Evolutionary conservation across 371 early-diverging fungal genomes (phyloP).

Genomic region (Zychaea mexicana): DNA sequence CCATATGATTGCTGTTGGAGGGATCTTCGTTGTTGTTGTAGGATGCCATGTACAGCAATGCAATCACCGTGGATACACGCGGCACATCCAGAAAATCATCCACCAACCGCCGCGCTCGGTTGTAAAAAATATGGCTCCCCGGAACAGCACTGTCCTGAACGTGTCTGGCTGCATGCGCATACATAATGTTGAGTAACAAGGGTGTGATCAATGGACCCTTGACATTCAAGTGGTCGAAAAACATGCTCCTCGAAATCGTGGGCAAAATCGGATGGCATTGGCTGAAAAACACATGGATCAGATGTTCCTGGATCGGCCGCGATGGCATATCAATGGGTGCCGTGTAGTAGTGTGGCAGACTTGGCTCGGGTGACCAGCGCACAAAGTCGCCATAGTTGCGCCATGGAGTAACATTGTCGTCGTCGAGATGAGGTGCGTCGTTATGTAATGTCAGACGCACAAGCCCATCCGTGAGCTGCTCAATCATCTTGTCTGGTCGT

Average conservation of each 20-base stretch:
- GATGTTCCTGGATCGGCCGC: conserved; percentile 34
- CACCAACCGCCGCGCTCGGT: conserved; percentile 40
- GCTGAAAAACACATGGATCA: conserved; percentile 38
- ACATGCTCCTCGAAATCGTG: conserved; percentile 38
- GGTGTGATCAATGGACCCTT: conserved; percentile 48
- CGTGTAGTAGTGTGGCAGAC: conserved; percentile 20
- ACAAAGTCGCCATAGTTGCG: conserved; percentile 25
- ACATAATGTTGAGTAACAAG: conserved; percentile 43
- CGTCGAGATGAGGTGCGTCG: conserved; percentile 18
- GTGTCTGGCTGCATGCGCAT: conserved; percentile 46
- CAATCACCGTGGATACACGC: conserved; percentile 48
- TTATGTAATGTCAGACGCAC: conserved; percentile 37
- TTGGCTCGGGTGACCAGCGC: conserved; percentile 29
- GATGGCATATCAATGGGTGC: conserved; percentile 36
- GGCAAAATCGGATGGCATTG: conserved; percentile 35
- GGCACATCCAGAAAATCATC: conserved; percentile 53
- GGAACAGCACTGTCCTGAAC: conserved; percentile 17
- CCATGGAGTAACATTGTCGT: conserved; percentile 16
- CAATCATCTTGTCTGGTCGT: conserved; percentile 44
- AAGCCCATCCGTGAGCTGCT: conserved; percentile 41
- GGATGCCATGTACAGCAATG: conserved; percentile 42
- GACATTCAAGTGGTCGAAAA: conserved; percentile 45
- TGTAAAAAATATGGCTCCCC: conserved; percentile 22
- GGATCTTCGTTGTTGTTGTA: conserved; percentile 24
- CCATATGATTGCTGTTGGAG: too few relatives aligned